Evolutionary conservation across 2,329 filamentous ascomycete species (phyloP), one percentile per base, ranked within the genome.

Genomic region (Xylaria sp.): DNA sequence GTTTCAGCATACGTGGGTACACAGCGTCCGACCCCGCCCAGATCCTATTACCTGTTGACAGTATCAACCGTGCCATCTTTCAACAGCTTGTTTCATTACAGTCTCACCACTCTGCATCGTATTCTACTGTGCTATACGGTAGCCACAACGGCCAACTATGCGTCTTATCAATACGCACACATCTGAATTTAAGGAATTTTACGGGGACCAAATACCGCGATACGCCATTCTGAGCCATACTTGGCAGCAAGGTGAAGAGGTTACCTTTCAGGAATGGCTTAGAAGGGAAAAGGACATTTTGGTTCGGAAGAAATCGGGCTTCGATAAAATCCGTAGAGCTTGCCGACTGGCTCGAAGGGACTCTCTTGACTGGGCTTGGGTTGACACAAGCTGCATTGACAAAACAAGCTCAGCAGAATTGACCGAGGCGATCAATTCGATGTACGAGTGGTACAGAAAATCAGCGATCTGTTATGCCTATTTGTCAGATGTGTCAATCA

Each of bases 191-290:
- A 27, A 44, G 38, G 51, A 54, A 31, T 54, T 54, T 6, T 43
- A 33, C 38, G 38, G 51, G 15, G 29, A 27, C 38, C 17, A 43
- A 9, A 44, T 54, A 43, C 51, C 51, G 7, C 27, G 35, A 13
- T 54, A 44, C 40, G 38, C 51, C 8, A 54, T 54, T n/a, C 51
- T 54, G 3, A 43, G 25, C 13, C 51, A 54, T 15, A 54, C 51
- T 4, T 54, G 51, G 51, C 25, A 31, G 13, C 17, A 7, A 15
- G 27, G 25, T 6, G 37, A 44, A 15, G 38, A 44, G 38, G 38
- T 44, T 19, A 54, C 51, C 27, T 44, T 54, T 25, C 51, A 54
- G 17, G 37, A 54, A 41, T 44, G n/a, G 51, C 38, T n/a, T 11
- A 44, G 27, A 23, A 10, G 17, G 38, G 51, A 17, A 23, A 25